phyloP scores from a whole-genome alignment of 2,329 filamentous ascomycete genomes.

The Nectriaceae sp. region DNA sequence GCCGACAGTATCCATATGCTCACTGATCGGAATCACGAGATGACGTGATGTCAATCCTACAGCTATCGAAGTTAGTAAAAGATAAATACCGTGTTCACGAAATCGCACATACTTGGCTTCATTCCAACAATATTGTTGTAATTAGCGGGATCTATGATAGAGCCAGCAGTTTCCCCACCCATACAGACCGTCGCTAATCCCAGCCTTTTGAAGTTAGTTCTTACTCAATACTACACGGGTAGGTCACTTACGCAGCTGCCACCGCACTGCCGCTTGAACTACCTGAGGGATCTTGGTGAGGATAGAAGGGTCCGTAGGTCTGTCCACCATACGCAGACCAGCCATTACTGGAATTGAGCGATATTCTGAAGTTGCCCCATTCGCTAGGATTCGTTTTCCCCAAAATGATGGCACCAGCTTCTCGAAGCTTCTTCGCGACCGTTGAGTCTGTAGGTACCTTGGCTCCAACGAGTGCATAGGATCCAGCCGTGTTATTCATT shows the following conservation, averaged over 20 bases:
- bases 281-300: slow-evolving; percentile 61
- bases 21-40: slow-evolving; percentile 66
- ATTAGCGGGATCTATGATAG: slow-evolving; percentile 57
- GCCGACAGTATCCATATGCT: slow-evolving; percentile 67
- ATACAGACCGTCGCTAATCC: slow-evolving; percentile 58
- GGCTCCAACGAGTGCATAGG: slow-evolving; percentile 56
- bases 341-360: no score
- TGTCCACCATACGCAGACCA: slow-evolving; percentile 68
- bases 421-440: slow-evolving; percentile 59
- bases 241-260: no score
- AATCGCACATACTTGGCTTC: no score
- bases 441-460: slow-evolving; percentile 51
- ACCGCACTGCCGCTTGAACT: slow-evolving; percentile 65
- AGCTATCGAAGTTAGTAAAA: no score
- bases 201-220: no score
- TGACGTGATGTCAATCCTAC: slow-evolving; percentile 64
- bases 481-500: slow-evolving; percentile 63
- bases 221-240: no score
- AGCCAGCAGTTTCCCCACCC: slow-evolving; percentile 61
- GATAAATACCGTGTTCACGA: no score
- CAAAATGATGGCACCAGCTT: slow-evolving; percentile 61
- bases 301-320: slow-evolving; percentile 60
- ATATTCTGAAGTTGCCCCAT: slow-evolving; percentile 64
- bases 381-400: slow-evolving; percentile 65
- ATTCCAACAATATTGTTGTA: slow-evolving; percentile 67